These are phyloP conservation scores for Stenocarpella maydis DNA, from an alignment of 2,329 filamentous ascomycete species.

Conservation along the genomic window DNA sequence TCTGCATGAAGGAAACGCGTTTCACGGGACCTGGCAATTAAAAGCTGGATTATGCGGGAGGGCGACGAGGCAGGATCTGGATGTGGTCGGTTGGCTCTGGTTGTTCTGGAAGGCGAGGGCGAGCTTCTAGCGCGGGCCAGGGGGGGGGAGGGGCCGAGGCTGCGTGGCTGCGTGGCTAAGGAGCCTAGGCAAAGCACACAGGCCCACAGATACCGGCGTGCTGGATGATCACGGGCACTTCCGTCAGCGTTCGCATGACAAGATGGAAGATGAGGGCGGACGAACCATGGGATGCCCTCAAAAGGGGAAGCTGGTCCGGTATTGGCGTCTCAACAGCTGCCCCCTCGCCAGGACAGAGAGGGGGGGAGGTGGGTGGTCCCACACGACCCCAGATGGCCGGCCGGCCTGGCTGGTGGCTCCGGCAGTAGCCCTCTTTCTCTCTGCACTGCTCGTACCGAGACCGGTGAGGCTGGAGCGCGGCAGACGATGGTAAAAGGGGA, in stretches of 20 bases:
- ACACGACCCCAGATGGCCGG: too few species aligned
- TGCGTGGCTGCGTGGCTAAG: neutral
- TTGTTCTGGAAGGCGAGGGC: conserved; percentile 49
- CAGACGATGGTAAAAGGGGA: conserved; percentile 7
- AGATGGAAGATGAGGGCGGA: conserved; percentile 12
- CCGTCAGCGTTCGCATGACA: neutral
- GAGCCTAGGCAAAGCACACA: neutral
- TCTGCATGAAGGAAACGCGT: conserved; percentile 56
- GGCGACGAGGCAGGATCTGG: conserved; percentile 41
- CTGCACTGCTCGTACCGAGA: neutral
- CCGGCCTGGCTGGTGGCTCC: conserved; percentile 2
- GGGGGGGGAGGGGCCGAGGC: conserved; percentile 5
- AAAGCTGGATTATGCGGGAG: conserved; percentile 55
- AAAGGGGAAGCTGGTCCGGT: conserved; percentile 21
- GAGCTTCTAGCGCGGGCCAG: conserved; percentile 46
- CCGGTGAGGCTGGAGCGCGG: neutral
- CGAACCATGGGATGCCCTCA: conserved; percentile 21
- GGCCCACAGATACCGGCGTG: conserved; percentile 19
- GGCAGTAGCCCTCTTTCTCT: neutral
- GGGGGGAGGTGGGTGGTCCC: too few species aligned
- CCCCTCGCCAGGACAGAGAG: neutral
- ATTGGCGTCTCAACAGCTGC: conserved; percentile 3
- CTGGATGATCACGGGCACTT: conserved; percentile 22
- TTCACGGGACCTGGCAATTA: conserved; percentile 58
- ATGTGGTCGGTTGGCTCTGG: conserved; percentile 38